These are phyloP conservation scores for Firmiana major DNA, from an alignment of 345 rosid species.

Conservation along the genomic window DNA sequence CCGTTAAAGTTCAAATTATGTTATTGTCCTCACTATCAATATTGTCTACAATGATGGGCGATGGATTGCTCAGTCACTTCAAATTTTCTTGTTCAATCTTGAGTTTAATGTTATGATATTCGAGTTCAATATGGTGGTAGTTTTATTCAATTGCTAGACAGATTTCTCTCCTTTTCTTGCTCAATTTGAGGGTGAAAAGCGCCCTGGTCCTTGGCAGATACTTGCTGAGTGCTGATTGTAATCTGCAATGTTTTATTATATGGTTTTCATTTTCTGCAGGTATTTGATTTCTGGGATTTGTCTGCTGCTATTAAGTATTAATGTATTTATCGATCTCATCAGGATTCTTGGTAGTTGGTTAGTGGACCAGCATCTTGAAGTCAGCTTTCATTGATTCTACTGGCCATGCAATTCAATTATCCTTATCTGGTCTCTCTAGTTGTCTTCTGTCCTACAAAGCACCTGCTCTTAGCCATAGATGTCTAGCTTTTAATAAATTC, in stretches of 20 bases:
- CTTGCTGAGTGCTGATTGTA: background rate
- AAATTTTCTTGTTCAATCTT: background rate
- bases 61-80: background rate
- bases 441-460: background rate
- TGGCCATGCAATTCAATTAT: background rate
- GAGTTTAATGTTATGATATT: background rate
- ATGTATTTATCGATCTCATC: background rate
- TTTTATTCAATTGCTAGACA: background rate
- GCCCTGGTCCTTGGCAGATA: no score
- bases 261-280: background rate
- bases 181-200: background rate
- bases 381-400: no score
- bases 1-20: background rate
- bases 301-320: background rate
- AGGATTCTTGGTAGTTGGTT: background rate
- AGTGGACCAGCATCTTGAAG: no score
- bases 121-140: background rate
- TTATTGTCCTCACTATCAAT: background rate
- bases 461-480: background rate
- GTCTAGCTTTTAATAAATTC: background rate
- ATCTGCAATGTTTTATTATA: background rate
- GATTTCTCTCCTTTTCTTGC: background rate
- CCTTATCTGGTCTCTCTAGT: background rate
- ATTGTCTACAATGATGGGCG: background rate
- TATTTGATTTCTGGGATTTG: background rate